Evolutionary conservation across 352 stramenopile genomes (phyloP).

Genomic region (Globisporangium spiculum): DNA sequence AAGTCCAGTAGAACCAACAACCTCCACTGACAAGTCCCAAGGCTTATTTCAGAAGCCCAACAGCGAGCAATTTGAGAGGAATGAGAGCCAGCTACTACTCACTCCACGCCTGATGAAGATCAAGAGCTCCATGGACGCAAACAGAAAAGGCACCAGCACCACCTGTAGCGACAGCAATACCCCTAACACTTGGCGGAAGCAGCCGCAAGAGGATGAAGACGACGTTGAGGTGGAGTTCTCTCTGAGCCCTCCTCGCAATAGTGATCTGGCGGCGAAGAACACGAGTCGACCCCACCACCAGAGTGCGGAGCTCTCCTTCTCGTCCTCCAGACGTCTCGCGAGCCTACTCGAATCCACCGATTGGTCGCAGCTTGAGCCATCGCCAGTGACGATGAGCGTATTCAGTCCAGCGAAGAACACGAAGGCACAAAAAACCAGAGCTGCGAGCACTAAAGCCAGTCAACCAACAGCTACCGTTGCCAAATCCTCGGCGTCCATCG

Average conservation of each 20-base stretch:
- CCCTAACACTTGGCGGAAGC: background rate
- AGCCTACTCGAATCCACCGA: constrained; percentile 69
- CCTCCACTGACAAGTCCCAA: background rate
- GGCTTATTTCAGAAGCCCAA: background rate
- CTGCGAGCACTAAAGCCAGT: background rate
- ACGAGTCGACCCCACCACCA: background rate
- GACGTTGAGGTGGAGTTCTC: constrained; percentile 5
- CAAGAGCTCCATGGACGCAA: background rate
- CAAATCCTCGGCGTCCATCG: constrained; percentile 26
- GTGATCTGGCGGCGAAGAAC: background rate
- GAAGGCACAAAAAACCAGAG: background rate
- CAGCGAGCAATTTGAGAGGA: background rate
- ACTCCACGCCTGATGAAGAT: background rate
- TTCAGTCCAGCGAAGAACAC: background rate
- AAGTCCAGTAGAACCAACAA: background rate
- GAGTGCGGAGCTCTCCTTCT: constrained; percentile 21
- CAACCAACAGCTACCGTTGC: constrained; percentile 1
- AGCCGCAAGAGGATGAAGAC: background rate
- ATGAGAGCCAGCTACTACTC: background rate
- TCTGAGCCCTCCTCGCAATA: constrained; percentile 1
- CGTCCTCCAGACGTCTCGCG: constrained; percentile 45
- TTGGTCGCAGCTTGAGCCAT: constrained; percentile 27
- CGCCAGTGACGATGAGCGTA: background rate
- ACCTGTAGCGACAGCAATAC: background rate
- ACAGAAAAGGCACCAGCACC: background rate